These are phyloP conservation scores for Tricholoma hemisulphureum DNA, from an alignment of 768 basidiomycete species.

Conservation along the genomic window DNA sequence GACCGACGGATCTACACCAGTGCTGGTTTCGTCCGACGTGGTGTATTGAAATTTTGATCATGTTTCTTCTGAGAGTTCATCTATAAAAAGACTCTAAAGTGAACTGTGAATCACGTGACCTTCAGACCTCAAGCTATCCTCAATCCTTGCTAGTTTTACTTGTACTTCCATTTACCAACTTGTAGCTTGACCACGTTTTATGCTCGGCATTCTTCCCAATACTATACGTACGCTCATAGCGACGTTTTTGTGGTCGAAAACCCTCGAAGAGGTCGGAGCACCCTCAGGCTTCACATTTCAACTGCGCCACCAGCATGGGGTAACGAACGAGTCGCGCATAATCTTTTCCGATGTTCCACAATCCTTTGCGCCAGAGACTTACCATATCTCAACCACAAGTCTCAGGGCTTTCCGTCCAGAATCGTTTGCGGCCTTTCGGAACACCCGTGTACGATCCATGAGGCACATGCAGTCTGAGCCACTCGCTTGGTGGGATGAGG, in stretches of 20 bases:
- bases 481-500: conserved; percentile 62
- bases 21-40: no score
- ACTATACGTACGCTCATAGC: conserved; percentile 43
- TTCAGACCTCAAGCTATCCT: no score
- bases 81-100: no score
- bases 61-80: no score
- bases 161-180: not conserved
- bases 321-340: conserved; percentile 51
- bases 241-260: conserved; percentile 38
- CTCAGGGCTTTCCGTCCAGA: conserved; percentile 46
- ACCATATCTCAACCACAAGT: conserved; percentile 39
- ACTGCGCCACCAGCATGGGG: conserved; percentile 64
- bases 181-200: conserved; percentile 11
- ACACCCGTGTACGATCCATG: conserved; percentile 38
- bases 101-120: no score
- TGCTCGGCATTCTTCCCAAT: conserved; percentile 39
- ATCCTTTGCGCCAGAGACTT: conserved; percentile 34
- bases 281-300: conserved; percentile 57
- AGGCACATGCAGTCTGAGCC: conserved; percentile 36
- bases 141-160: not conserved
- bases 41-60: no score
- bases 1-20: no score
- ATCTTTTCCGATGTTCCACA: conserved; percentile 55
- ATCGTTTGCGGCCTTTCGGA: conserved; percentile 39
- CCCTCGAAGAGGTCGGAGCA: conserved; percentile 27